These are phyloP conservation scores for Hordeum pubiflorum DNA, from an alignment of 202 grass and related monocot species.

Conservation along the genomic window DNA sequence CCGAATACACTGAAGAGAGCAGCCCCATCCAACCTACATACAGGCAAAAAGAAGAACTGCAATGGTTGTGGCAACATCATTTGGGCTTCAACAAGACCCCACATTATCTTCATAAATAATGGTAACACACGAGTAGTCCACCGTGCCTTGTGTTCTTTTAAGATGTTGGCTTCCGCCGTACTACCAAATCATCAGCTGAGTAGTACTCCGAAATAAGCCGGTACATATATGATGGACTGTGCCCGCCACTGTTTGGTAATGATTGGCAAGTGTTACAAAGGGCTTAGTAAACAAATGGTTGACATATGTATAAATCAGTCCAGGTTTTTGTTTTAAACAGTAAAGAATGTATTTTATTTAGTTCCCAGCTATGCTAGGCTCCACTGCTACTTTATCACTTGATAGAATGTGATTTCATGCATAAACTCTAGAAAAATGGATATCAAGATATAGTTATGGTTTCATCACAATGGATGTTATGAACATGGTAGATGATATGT, in stretches of 20 bases:
- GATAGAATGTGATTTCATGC: background rate
- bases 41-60: background rate
- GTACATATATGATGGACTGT: constrained; percentile 90
- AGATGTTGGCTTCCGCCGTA: constrained; percentile 42
- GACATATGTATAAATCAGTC: background rate
- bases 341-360: background rate
- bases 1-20: constrained; percentile 1
- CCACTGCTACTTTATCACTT: background rate
- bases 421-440: background rate
- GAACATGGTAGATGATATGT: too few relatives aligned
- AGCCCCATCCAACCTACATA: constrained; percentile 2
- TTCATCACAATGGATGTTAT: background rate
- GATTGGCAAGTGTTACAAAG: constrained; percentile 11
- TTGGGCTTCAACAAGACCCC: background rate
- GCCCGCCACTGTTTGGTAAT: constrained; percentile 62
- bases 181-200: constrained; percentile 79
- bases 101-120: constrained; percentile 15
- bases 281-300: background rate
- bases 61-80: background rate
- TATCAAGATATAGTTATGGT: background rate
- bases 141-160: constrained; percentile 32
- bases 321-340: background rate
- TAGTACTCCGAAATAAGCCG: constrained; percentile 94
- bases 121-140: background rate
- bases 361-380: too few relatives aligned